phyloP scores from a whole-genome alignment of 78 protist species.

The Emiliania huxleyi region DNA sequence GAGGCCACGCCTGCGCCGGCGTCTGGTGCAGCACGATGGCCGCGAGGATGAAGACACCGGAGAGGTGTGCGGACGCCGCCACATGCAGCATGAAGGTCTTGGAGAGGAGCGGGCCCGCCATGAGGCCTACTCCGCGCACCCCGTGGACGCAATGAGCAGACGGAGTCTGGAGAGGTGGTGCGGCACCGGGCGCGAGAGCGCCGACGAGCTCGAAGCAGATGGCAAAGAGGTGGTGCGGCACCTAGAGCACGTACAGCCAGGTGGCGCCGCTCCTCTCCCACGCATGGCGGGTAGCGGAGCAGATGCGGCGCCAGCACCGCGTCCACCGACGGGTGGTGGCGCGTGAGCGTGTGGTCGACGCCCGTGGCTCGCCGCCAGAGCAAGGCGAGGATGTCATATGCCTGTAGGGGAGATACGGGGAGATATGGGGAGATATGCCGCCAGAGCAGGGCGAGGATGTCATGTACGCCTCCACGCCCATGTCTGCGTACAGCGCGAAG shows the following conservation, averaged over 20 bases:
- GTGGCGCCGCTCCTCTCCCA: too few relatives aligned
- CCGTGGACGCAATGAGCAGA: too few relatives aligned
- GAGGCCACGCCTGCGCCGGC: not conserved
- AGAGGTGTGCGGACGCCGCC: not conserved
- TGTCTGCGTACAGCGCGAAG: not conserved
- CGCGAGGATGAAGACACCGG: not conserved
- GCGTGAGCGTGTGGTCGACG: not conserved
- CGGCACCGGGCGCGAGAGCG: too few relatives aligned
- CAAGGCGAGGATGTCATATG: not conserved
- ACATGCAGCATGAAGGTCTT: not conserved
- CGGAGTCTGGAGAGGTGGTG: too few relatives aligned
- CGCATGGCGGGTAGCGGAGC: too few relatives aligned
- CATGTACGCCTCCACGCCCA: not conserved
- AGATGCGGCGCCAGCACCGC: too few relatives aligned
- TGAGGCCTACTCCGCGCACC: too few relatives aligned
- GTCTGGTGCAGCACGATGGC: not conserved
- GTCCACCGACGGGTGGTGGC: not conserved
- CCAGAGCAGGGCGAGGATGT: too few relatives aligned
- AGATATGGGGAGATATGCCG: too few relatives aligned
- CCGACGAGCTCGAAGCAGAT: not conserved
- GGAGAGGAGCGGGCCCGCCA: not conserved
- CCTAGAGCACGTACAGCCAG: too few relatives aligned
- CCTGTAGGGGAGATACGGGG: too few relatives aligned
- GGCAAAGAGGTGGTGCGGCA: not conserved
- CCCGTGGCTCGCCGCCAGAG: not conserved